Evolutionary conservation across 257 asterid genomes (phyloP).

Genomic region (Lithospermum erythrorhizon): DNA sequence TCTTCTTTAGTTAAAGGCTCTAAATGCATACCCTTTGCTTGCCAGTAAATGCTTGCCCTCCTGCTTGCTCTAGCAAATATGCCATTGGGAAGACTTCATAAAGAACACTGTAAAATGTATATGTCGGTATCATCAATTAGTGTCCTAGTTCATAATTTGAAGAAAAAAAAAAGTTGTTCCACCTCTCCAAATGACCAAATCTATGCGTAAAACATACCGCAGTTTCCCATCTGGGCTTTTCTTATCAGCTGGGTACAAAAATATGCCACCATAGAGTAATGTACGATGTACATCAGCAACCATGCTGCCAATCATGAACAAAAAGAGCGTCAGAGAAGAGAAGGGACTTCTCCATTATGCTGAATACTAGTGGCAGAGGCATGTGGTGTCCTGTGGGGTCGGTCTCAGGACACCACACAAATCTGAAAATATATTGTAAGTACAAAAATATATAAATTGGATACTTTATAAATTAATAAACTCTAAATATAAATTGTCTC

Average conservation of each 20-base stretch:
- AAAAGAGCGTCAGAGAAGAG: not conserved
- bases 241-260: conserved; percentile 96
- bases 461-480: no score
- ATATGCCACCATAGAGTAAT: conserved; percentile 87
- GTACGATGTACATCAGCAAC: conserved; percentile 99
- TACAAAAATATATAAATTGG: no score
- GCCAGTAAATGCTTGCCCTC: conserved; percentile 94
- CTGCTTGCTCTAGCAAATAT: conserved; percentile 94
- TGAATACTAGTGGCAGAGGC: no score
- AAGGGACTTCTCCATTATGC: no score
- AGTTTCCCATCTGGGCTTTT: conserved; percentile 88
- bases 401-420: no score
- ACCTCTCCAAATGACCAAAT: not conserved
- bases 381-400: no score
- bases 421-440: no score
- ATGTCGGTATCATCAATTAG: not conserved
- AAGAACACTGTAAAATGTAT: conserved; percentile 57
- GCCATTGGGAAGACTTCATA: conserved; percentile 99
- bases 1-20: not conserved
- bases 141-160: not conserved
- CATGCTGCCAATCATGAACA: conserved; percentile 46
- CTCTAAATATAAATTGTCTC: no score
- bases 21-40: conserved; percentile 51
- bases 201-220: conserved; percentile 33
- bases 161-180: no score